Base-by-base conservation (phyloP, 306 rosid species). In the Fragaria vesca region DNA sequence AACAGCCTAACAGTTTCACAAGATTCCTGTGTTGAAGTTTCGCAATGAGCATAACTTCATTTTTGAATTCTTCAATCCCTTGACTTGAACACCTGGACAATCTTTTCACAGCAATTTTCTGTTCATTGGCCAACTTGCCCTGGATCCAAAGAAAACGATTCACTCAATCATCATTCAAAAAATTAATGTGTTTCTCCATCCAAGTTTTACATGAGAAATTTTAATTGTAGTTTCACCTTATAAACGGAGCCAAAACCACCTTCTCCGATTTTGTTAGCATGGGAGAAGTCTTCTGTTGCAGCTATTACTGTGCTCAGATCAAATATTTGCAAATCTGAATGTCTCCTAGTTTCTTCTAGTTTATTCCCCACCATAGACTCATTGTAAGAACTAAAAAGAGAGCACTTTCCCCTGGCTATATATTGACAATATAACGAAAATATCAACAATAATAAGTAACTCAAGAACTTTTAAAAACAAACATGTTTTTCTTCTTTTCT, bases 161-260 rank as follows among this genome's bases (percentile, higher is more conserved):
- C 8, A 51, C 57, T 3, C 12, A 17, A 51, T 51, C 5, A 16
- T 54, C 60, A 15, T 15, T 50, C 17, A 50, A 50, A 20, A 50
- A 50, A 4, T 15, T 50, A 50, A 40, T 38, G 42, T 38, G 42
- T 40, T 6, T 40, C 8, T 40, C 2, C 5, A 40, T 40, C 45
- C 45, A 40, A 40, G 45, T 40, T 40, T 40, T 40, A 40, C 45
- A 40, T 40, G 43, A 40, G 43, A 40, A 40, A 6, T 16, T 15
- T 50, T 15, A 50, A 50, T 50, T 16, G 55, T 16, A 15, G 8
- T n/a, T 20, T 54, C 58, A 74, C 78, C 71, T 52, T 43, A 24
- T 60, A 38, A 26, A 61, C 46, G 24, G 60, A 28, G 71, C 78
- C 78, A 45, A 75, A 75, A 15, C 78, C 71, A 28, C 60, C 78